phyloP scores from a whole-genome alignment of 495 filamentous ascomycete species.

The Darksidea phi region DNA sequence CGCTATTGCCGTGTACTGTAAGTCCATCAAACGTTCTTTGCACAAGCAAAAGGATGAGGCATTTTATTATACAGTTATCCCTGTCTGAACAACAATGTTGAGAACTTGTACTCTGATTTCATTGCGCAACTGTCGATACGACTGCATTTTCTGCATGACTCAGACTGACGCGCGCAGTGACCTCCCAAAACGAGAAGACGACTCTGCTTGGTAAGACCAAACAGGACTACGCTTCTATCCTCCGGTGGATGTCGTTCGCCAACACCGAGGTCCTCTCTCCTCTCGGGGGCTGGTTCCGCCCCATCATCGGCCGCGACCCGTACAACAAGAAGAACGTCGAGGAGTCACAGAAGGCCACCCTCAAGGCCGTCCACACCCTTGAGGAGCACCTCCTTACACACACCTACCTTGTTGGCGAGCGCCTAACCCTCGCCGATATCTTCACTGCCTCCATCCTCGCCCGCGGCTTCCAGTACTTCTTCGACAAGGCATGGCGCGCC shows the following conservation, averaged over 20 bases:
- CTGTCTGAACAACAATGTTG: slow-evolving; percentile 92
- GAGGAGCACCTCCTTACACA: slow-evolving; percentile 86
- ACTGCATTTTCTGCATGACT: slow-evolving; percentile 47
- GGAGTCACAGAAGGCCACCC: slow-evolving; percentile 63
- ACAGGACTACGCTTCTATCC: slow-evolving; percentile 96
- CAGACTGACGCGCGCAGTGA: slow-evolving; percentile 59
- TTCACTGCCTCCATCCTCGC: slow-evolving; percentile 74
- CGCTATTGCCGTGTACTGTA: slow-evolving; percentile 97
- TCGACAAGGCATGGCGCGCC: slow-evolving; percentile 82
- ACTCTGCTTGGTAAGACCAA: slow-evolving; percentile 98
- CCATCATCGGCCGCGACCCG: slow-evolving; percentile 72
- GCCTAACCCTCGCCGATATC: slow-evolving; percentile 92
- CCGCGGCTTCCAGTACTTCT: slow-evolving; percentile 82
- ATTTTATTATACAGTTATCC: slow-evolving; percentile 90
- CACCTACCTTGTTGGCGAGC: slow-evolving; percentile 97
- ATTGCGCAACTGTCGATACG: slow-evolving; percentile 24
- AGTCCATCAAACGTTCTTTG: slow-evolving; percentile 46
- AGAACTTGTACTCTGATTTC: slow-evolving; percentile 65
- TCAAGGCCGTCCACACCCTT: slow-evolving; percentile 66
- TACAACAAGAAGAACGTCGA: slow-evolving; percentile 99
- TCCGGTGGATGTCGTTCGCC: slow-evolving; percentile 93
- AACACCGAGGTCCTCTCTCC: slow-evolving; percentile 77
- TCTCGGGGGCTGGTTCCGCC: slow-evolving; percentile 83
- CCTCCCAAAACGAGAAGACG: slow-evolving; percentile 99
- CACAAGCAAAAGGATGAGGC: slow-evolving; percentile 67